Percentiles rank a stretch among this genome's conserved stretches.
These are phyloP conservation scores for Macrophomina tecta DNA, from an alignment of 2,329 filamentous ascomycete genomes.

Conservation along the genomic window DNA sequence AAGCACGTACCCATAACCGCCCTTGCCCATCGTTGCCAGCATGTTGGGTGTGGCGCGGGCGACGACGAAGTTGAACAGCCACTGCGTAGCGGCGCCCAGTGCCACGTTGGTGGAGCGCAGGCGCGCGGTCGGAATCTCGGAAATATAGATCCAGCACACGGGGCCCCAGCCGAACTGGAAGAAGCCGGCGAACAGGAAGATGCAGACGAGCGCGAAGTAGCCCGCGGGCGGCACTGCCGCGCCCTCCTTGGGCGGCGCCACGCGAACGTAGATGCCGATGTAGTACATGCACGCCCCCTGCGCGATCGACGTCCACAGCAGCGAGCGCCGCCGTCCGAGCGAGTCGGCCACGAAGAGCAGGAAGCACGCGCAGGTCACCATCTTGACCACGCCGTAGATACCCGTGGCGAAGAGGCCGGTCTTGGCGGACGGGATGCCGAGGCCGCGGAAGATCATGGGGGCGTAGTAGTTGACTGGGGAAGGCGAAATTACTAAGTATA, in stretches of 20 bases:
- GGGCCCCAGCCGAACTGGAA: constrained; percentile 71
- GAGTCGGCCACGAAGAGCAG: constrained; percentile 72
- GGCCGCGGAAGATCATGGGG: constrained; percentile 70
- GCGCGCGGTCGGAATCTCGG: constrained; percentile 72
- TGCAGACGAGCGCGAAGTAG: constrained; percentile 72
- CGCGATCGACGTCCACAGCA: constrained; percentile 69
- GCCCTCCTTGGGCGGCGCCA: constrained; percentile 62
- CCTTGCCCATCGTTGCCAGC: constrained; percentile 61
- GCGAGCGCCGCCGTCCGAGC: constrained; percentile 67
- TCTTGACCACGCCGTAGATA: constrained; percentile 75
- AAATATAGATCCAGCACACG: constrained; percentile 74
- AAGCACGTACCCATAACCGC: constrained; percentile 36
- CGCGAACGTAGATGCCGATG: constrained; percentile 72
- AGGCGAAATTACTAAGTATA: neutral
- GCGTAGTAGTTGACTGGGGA: constrained; percentile 65
- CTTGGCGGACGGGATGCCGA: constrained; percentile 65
- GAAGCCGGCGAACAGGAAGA: constrained; percentile 73
- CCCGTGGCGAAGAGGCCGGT: constrained; percentile 74
- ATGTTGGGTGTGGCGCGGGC: constrained; percentile 71
- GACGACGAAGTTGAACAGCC: constrained; percentile 77
- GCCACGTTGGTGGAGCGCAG: constrained; percentile 71
- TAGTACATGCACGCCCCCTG: constrained; percentile 70
- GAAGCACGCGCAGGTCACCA: constrained; percentile 67
- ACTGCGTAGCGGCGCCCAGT: constrained; percentile 71
- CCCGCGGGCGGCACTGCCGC: constrained; percentile 67